Evolutionary conservation across 495 filamentous ascomycete genomes (phyloP), one percentile per base, ranked within the genome.

Genomic region (Daldinia vernicosa): DNA sequence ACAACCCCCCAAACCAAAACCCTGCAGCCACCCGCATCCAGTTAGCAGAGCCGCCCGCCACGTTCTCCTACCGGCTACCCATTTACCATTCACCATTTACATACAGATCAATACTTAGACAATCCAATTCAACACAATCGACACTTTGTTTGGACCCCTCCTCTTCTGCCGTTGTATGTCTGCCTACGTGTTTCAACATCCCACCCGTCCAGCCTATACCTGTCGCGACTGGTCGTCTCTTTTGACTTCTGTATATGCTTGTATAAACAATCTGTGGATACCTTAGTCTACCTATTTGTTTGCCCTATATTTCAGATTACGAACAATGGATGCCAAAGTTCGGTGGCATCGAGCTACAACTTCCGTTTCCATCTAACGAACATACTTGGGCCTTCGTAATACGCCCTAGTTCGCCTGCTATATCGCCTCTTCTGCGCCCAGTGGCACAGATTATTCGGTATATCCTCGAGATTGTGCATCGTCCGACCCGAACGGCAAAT

Each of bases 251-350:
- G 43, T 47, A 47, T 47, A 47, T 24, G 43, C 43, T 50, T 26
- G 24, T 66, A 58, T 55, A 62, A 50, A 53, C 43, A 43, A 26
- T n/a, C 32, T 32, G 61, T 58, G 45, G 50, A 65, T 73, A 47
- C 57, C 28, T 50, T 59, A 53, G 27, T 35, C 43, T 63, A 43
- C 60, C 40, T 69, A 30, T 47, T 40, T 62, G 35, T 35, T 66
- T 66, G 45, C 51, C 43, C 52, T 66, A 69, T 51, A 47, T 53
- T 51, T 40, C 11, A 74, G 43, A 27, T 61, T 66, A 67, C 67
- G 68, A 77, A 77, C 75, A 74, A 78, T 78, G 76, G 76, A 78
- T 78, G 76, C 74, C 60, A 78, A 78, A 74, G 76, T 78, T 64
- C 69, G 72, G 72, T 76, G 76, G 76, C 74, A 76, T 75, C 74